A percentile compares a stretch with the other conserved stretches of the same genome.
Conservation (phyloP, 192 early-diverging fungal species). For the Ambispora gerdemannii region DNA sequence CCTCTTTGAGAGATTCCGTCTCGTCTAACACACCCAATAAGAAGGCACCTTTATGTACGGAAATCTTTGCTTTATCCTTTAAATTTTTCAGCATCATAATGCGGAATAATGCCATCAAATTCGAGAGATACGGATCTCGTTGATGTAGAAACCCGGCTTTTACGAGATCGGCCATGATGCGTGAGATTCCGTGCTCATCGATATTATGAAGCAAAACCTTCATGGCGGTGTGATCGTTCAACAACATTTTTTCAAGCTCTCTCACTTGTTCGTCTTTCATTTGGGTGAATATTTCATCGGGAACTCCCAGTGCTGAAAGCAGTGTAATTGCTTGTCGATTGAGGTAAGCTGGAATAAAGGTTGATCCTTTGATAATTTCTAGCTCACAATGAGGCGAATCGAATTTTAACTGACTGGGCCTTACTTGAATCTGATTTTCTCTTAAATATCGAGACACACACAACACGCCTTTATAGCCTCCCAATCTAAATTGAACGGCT, state of each 20-base stretch:
- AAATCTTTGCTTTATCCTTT: constrained; percentile 52
- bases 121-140: constrained; percentile 44
- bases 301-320: constrained; percentile 53
- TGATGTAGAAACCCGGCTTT: constrained; percentile 45
- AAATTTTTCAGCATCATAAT: constrained; percentile 47
- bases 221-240: constrained; percentile 36
- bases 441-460: constrained; percentile 35
- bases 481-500: constrained; percentile 72
- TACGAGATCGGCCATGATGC: constrained; percentile 43
- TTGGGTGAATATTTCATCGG: constrained; percentile 52
- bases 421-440: constrained; percentile 43
- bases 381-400: constrained; percentile 45
- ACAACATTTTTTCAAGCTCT: constrained; percentile 39
- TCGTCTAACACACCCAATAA: constrained; percentile 60
- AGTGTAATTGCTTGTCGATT: constrained; percentile 68
- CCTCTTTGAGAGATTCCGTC: constrained; percentile 36
- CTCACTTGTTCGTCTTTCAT: constrained; percentile 45
- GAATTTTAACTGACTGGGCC: constrained; percentile 62
- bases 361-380: constrained; percentile 58
- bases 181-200: constrained; percentile 44
- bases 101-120: constrained; percentile 45
- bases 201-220: constrained; percentile 39
- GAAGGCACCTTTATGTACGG: constrained; percentile 50
- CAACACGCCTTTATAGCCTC: constrained; percentile 64
- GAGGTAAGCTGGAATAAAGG: constrained; percentile 50